Base-by-base conservation (phyloP, 2,329 filamentous ascomycete species). In the Exserohilum turcica region DNA sequence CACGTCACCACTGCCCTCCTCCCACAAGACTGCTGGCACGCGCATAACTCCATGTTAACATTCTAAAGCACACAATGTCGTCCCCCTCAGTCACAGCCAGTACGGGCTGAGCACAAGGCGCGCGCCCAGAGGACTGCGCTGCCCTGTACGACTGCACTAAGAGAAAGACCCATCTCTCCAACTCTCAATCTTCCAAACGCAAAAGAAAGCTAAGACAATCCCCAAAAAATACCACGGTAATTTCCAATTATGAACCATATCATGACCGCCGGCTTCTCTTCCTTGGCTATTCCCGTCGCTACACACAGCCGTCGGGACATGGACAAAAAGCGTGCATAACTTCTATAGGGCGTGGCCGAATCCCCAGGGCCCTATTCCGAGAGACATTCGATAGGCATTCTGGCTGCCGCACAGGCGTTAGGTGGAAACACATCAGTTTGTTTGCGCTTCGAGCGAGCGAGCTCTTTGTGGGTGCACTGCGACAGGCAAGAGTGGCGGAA, bases 11-110 rank as follows among this genome's bases (percentile, higher is more conserved):
- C 32, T 15, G 49, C 45, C 12, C 12, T 18, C 43, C 12, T 21
- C 10, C 18, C 27, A 15, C 10, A 46, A 21, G 24, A 24, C 42
- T 24, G 18, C 29, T 16, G 4, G 16, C 24, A 35, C 36, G 29
- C 42, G 36, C 48, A 51, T 9, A 51, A 51, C 48, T 51, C 48
- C 42, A 28, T 45, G 33, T 39, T 45, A 39, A 36, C 21, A 39
- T 21, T 29, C 35, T 18, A 44, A 44, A 44, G 29, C 42, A 44
- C 13, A 44, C 15, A 27, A 44, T 36, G 29, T 35, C 31, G 19
- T 35, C 31, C 24, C 16, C n/a, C 24, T 29, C 33, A 29, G 31
- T n/a, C 10, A 33, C 16, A 13, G 18, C n/a, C 29, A 15, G 19
- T 16, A 16, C 9, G 9, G n/a, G 42, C 42, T 35, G 19, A 27